Evolutionary conservation across 1,139 yeast genomes (phyloP).

Genomic region (Taphrina betulina): DNA sequence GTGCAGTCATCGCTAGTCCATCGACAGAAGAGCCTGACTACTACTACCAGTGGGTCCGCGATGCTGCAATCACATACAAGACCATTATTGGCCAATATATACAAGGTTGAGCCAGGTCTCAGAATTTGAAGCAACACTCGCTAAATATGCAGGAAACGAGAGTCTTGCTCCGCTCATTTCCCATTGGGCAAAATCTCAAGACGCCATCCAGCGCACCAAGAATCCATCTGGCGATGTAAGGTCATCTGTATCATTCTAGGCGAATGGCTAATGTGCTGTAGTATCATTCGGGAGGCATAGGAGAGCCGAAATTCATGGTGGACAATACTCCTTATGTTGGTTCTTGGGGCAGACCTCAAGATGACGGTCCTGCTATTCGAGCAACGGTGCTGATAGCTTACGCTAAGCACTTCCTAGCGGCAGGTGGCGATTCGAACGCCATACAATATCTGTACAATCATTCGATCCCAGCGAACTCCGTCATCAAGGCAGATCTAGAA

Average conservation of each 20-base stretch:
- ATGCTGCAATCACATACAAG: constrained; percentile 77
- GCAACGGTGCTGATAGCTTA: constrained; percentile 62
- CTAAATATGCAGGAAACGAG: no score
- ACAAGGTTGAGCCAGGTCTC: constrained; percentile 44
- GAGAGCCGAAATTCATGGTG: constrained; percentile 79
- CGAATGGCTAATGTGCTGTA: constrained; percentile 59
- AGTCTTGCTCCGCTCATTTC: constrained; percentile 53
- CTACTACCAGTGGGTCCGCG: constrained; percentile 84
- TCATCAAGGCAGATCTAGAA: constrained; percentile 68
- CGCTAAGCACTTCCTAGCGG: constrained; percentile 49
- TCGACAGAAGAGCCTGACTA: constrained; percentile 65
- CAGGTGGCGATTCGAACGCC: constrained; percentile 39
- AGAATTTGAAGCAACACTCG: no score
- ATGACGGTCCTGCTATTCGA: constrained; percentile 86
- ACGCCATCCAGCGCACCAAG: constrained; percentile 42
- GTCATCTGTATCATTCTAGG: not conserved
- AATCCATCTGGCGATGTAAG: not conserved
- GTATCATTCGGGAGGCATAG: constrained; percentile 55
- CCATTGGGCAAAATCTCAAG: constrained; percentile 59
- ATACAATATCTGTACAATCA: constrained; percentile 47
- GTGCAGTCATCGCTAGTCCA: constrained; percentile 84
- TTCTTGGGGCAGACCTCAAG: constrained; percentile 89
- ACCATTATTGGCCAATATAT: constrained; percentile 58
- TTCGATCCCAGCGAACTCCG: constrained; percentile 40
- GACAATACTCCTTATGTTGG: constrained; percentile 62